Percentiles rank a stretch among this genome's conserved stretches.
Conservation (phyloP, 345 rosid species). For the Microcos paniculata region DNA sequence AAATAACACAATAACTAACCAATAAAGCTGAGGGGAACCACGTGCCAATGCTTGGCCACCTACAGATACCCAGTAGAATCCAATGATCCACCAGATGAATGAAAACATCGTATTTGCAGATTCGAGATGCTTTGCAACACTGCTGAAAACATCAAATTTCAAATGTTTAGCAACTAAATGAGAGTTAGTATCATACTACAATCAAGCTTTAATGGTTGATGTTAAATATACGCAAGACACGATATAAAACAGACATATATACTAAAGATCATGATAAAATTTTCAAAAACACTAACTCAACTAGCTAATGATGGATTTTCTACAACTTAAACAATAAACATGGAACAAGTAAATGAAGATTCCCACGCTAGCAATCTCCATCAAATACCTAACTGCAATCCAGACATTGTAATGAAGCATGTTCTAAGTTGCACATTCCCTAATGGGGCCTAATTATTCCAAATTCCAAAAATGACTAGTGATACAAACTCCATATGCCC, state of each 20-base stretch:
- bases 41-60: conserved; percentile 76
- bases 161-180: conserved; percentile 2
- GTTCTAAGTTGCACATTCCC: background rate
- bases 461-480: background rate
- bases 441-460: background rate
- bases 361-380: background rate
- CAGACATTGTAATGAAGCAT: background rate
- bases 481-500: background rate
- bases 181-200: background rate
- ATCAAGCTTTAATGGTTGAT: background rate
- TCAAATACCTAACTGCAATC: background rate
- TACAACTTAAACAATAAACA: background rate
- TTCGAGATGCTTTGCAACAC: conserved; percentile 86
- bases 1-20: conserved; percentile 44
- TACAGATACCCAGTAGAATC: conserved; percentile 97
- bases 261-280: background rate
- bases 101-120: conserved; percentile 98
- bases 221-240: background rate
- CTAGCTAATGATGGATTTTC: background rate
- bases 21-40: conserved; percentile 79
- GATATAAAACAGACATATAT: background rate
- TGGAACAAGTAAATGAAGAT: background rate
- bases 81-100: conserved; percentile 99
- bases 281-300: background rate
- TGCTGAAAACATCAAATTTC: conserved; percentile 32